Conservation (phyloP, 345 rosid species). For the Tarenaya hassleriana region DNA sequence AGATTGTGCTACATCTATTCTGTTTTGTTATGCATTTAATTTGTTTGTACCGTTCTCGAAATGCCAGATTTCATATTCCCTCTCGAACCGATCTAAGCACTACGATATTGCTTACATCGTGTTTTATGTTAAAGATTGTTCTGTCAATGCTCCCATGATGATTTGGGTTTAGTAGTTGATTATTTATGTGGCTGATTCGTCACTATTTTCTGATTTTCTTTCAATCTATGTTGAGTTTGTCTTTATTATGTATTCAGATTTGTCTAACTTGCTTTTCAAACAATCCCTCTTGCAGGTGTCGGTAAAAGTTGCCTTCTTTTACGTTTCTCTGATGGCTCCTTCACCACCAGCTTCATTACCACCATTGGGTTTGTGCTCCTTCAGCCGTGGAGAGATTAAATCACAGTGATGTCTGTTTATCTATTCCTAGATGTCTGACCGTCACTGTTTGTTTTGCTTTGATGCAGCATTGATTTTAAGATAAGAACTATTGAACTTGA, state of each 20-base stretch:
- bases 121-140: conserved; percentile 13
- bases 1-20: not conserved
- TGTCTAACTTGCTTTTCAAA: not conserved
- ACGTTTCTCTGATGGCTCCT: conserved; percentile 95
- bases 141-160: not conserved
- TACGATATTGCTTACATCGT: conserved; percentile 2
- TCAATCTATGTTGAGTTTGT: not conserved
- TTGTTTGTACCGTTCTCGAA: not conserved
- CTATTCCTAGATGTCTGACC: not conserved
- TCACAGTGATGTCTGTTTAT: not conserved
- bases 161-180: too few relatives aligned
- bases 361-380: conserved; percentile 68
- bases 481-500: conserved; percentile 94
- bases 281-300: conserved; percentile 39
- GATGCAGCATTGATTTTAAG: conserved; percentile 81
- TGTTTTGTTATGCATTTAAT: not conserved
- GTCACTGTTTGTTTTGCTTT: conserved; percentile 1
- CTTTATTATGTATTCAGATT: conserved; percentile 22
- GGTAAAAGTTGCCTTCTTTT: conserved; percentile 95
- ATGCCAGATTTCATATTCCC: not conserved
- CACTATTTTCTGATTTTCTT: too few relatives aligned
- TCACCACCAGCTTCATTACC: conserved; percentile 93
- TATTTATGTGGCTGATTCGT: too few relatives aligned
- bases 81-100: conserved; percentile 7
- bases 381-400: not conserved